phyloP scores from a whole-genome alignment of 495 filamentous ascomycete species.

The Staphylotrichum longicolle region DNA sequence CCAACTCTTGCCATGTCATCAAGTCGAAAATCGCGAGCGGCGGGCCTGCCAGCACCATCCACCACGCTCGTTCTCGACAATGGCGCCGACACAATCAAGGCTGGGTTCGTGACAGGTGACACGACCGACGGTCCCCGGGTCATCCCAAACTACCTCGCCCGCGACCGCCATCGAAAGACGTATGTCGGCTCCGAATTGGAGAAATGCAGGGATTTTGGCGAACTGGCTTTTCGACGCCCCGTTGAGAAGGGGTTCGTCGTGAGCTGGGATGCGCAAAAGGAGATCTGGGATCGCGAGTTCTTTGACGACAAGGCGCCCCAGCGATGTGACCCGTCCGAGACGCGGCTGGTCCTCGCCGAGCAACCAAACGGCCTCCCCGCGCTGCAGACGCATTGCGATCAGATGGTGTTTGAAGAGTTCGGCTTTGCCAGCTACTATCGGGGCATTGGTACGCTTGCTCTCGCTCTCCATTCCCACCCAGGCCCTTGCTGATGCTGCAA shows the following conservation, averaged over 20 bases:
- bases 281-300: conserved; percentile 92
- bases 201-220: conserved; percentile 82
- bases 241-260: conserved; percentile 95
- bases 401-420: conserved; percentile 97
- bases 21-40: conserved; percentile 39
- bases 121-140: conserved; percentile 57
- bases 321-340: conserved; percentile 71
- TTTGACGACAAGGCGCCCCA: conserved; percentile 69
- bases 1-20: conserved; percentile 39
- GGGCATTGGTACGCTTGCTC: conserved; percentile 59
- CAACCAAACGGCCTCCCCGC: conserved; percentile 80
- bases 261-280: conserved; percentile 95
- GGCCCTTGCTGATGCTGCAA: conserved; percentile 11
- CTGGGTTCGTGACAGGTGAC: conserved; percentile 65
- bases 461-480: neutral
- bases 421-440: conserved; percentile 86
- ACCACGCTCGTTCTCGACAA: conserved; percentile 90
- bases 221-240: conserved; percentile 80
- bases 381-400: conserved; percentile 85
- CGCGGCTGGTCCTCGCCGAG: conserved; percentile 81
- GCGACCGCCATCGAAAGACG: conserved; percentile 71
- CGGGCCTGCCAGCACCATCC: conserved; percentile 49
- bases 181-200: conserved; percentile 81
- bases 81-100: conserved; percentile 91
- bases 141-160: conserved; percentile 86